phyloP scores from a whole-genome alignment of 495 filamentous ascomycete genomes.

The Ascodesmis nigricans region DNA sequence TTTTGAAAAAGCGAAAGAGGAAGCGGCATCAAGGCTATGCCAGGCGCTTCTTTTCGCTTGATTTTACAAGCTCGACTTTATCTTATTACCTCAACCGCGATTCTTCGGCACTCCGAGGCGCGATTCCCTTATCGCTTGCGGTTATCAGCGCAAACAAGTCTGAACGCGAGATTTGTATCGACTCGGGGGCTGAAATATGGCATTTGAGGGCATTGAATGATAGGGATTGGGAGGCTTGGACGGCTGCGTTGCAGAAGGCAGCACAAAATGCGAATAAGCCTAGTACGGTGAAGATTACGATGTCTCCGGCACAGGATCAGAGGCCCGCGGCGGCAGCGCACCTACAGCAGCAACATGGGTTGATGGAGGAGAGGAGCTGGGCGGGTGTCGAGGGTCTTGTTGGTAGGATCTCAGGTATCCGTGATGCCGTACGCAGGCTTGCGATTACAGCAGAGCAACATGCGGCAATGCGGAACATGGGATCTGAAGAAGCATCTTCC shows the following conservation, averaged over 20 bases:
- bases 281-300: constrained; percentile 2
- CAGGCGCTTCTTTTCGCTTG: constrained; percentile 77
- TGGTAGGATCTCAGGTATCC: constrained; percentile 58
- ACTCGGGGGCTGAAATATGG: constrained; percentile 93
- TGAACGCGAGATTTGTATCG: constrained; percentile 78
- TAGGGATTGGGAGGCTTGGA: constrained; percentile 74
- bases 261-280: constrained; percentile 23
- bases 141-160: constrained; percentile 73
- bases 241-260: constrained; percentile 59
- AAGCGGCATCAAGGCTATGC: constrained; percentile 90
- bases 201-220: constrained; percentile 67
- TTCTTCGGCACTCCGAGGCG: constrained; percentile 70
- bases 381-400: constrained; percentile 59
- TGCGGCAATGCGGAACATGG: constrained; percentile 26
- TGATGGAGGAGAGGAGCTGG: constrained; percentile 60
- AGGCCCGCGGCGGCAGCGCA: constrained; percentile 3
- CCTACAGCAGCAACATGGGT: constrained; percentile 16
- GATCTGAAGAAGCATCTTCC: constrained; percentile 15
- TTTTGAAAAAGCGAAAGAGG: constrained; percentile 66
- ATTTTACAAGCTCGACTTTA: constrained; percentile 72
- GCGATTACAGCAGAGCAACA: constrained; percentile 54
- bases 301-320: constrained; percentile 4
- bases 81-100: constrained; percentile 91
- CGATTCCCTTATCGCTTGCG: constrained; percentile 76
- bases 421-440: constrained; percentile 66